Evolutionary conservation across 371 early-diverging fungal genomes (phyloP).

Genomic region (Apophysomyces trapeziformis): DNA sequence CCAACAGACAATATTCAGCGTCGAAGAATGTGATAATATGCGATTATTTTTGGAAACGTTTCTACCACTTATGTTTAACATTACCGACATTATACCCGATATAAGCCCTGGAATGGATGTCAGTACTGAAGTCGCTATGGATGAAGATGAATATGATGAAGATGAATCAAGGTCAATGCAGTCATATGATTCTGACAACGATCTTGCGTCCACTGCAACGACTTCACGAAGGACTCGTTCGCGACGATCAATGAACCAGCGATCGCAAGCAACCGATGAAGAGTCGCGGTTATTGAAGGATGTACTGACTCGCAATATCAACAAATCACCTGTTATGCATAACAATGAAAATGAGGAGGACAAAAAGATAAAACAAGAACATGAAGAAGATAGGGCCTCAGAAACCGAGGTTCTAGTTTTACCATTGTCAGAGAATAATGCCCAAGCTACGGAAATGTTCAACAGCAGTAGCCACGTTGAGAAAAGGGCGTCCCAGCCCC

Average conservation of each 20-base stretch:
- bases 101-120: conserved; percentile 2
- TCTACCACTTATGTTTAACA: conserved; percentile 75
- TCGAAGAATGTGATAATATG: conserved; percentile 70
- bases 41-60: conserved; percentile 75
- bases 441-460: not conserved
- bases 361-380: conserved; percentile 7
- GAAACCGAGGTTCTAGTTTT: not conserved
- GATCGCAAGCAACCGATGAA: conserved; percentile 76
- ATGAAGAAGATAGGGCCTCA: not conserved
- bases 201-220: conserved; percentile 45
- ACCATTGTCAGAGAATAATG: not conserved
- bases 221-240: conserved; percentile 89
- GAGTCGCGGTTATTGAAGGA: conserved; percentile 70
- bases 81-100: conserved; percentile 22
- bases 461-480: not conserved
- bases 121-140: conserved; percentile 1
- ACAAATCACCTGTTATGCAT: not conserved
- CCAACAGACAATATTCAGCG: conserved; percentile 52
- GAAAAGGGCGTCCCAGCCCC: not conserved
- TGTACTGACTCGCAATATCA: conserved; percentile 26
- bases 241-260: conserved; percentile 64
- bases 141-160: conserved; percentile 13
- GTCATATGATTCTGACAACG: conserved; percentile 17
- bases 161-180: conserved; percentile 16
- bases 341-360: conserved; percentile 9